phyloP scores from a whole-genome alignment of 1,139 yeast species.

The Magnusiomyces suaveolens region DNA sequence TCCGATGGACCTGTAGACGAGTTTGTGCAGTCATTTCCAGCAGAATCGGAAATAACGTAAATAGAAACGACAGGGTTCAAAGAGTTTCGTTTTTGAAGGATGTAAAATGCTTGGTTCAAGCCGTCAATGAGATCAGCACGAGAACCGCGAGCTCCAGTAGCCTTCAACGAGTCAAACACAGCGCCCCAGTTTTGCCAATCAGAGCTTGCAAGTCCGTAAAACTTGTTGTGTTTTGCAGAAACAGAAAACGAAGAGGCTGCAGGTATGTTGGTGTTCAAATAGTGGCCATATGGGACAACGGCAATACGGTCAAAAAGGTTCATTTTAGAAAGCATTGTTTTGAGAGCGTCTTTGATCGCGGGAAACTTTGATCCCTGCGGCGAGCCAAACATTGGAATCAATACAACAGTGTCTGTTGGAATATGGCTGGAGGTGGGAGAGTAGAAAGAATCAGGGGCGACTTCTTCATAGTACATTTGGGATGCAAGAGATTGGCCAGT shows the following conservation, averaged over 20 bases:
- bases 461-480: slow-evolving; percentile 1
- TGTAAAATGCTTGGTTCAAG: slow-evolving; percentile 8
- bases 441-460: not conserved
- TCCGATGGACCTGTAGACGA: not conserved
- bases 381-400: slow-evolving; percentile 19
- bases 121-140: slow-evolving; percentile 14
- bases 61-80: slow-evolving; percentile 15
- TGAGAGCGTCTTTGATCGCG: slow-evolving; percentile 15
- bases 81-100: slow-evolving; percentile 11
- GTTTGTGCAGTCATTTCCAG: not conserved
- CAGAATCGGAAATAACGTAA: slow-evolving; percentile 15
- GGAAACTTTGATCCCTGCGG: slow-evolving; percentile 18
- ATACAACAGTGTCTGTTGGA: slow-evolving; percentile 20
- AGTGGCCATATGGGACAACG: slow-evolving; percentile 18
- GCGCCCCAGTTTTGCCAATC: slow-evolving; percentile 15
- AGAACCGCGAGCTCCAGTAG: slow-evolving; percentile 15
- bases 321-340: slow-evolving; percentile 15
- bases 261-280: not conserved
- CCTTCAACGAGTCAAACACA: slow-evolving; percentile 12
- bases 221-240: not conserved
- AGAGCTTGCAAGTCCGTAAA: slow-evolving; percentile 11
- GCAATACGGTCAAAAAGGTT: slow-evolving; percentile 19
- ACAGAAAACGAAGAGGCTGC: not conserved
- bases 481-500: slow-evolving; percentile 8
- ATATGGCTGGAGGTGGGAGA: slow-evolving; percentile 13